Conservation (phyloP, 139 green algal genomes). For the Ettlia oleoabundans region DNA sequence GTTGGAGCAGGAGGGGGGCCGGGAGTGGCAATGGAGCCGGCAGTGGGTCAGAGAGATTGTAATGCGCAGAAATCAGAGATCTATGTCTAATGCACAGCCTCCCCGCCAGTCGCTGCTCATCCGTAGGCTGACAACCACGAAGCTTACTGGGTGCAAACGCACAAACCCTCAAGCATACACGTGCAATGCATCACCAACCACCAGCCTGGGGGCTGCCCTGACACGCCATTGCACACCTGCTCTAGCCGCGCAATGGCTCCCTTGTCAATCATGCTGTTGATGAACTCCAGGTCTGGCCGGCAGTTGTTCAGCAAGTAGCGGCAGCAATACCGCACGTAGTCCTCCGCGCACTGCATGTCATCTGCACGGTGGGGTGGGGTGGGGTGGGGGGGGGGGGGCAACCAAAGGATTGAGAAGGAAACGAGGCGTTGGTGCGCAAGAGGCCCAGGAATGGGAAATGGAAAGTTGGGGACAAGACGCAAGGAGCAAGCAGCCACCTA, state of each 20-base stretch:
- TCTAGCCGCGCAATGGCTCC: slow-evolving; percentile 79
- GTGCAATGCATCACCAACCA: background rate
- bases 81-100: too few relatives aligned
- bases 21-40: too few relatives aligned
- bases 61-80: too few relatives aligned
- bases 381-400: background rate
- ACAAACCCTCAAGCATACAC: background rate
- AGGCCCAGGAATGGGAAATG: background rate
- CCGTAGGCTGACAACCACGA: too few relatives aligned
- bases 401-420: background rate
- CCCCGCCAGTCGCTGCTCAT: too few relatives aligned
- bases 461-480: too few relatives aligned
- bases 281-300: slow-evolving; percentile 81
- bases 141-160: background rate
- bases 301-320: slow-evolving; percentile 77
- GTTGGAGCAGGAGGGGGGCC: background rate
- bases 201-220: too few relatives aligned
- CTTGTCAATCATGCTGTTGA: slow-evolving; percentile 89
- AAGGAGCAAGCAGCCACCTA: too few relatives aligned
- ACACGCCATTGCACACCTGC: slow-evolving; percentile 59
- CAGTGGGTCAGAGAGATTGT: too few relatives aligned
- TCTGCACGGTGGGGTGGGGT: slow-evolving; percentile 40
- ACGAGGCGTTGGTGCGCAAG: background rate
- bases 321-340: slow-evolving; percentile 87
- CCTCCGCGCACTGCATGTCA: slow-evolving; percentile 90